Conservation (phyloP, 305 asterid species). For the Rubia balearica region DNA sequence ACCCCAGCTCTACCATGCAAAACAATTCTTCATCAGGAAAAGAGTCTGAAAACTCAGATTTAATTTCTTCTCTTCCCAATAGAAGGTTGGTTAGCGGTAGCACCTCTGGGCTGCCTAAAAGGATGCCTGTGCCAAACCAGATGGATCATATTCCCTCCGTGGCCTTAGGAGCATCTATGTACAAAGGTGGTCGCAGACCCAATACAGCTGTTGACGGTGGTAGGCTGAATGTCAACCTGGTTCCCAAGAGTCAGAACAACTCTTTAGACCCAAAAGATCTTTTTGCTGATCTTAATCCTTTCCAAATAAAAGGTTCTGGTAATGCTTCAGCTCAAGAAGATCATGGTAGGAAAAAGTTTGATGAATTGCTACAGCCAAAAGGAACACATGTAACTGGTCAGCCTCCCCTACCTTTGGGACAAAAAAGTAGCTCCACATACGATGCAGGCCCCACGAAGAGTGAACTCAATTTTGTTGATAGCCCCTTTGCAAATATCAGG, state of each 20-base stretch:
- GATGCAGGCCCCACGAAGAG: constrained; percentile 59
- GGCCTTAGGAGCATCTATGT: constrained; percentile 53
- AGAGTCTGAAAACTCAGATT: constrained; percentile 40
- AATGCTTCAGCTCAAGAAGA: constrained; percentile 46
- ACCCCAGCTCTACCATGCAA: constrained; percentile 32
- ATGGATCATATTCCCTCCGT: constrained; percentile 47
- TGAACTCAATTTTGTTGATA: constrained; percentile 35
- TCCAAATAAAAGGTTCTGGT: constrained; percentile 77
- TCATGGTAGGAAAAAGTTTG: constrained; percentile 41
- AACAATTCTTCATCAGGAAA: constrained; percentile 29
- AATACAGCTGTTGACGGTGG: constrained; percentile 54
- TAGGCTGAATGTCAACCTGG: constrained; percentile 61
- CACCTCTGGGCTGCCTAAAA: constrained; percentile 51
- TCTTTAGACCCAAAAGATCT: constrained; percentile 74
- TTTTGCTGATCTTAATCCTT: constrained; percentile 94
- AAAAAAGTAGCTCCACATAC: constrained; percentile 58
- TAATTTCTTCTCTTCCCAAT: constrained; percentile 28
- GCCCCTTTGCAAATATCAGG: constrained; percentile 34
- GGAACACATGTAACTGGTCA: constrained; percentile 35
- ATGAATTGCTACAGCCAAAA: constrained; percentile 49
- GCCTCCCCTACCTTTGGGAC: constrained; percentile 70
- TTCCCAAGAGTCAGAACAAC: constrained; percentile 55
- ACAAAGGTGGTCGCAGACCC: constrained; percentile 76
- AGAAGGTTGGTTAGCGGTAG: constrained; percentile 43
- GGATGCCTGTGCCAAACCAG: constrained; percentile 39